Base-by-base conservation (phyloP, 805 yeast genomes). In the Hanseniaspora mollemarum region DNA sequence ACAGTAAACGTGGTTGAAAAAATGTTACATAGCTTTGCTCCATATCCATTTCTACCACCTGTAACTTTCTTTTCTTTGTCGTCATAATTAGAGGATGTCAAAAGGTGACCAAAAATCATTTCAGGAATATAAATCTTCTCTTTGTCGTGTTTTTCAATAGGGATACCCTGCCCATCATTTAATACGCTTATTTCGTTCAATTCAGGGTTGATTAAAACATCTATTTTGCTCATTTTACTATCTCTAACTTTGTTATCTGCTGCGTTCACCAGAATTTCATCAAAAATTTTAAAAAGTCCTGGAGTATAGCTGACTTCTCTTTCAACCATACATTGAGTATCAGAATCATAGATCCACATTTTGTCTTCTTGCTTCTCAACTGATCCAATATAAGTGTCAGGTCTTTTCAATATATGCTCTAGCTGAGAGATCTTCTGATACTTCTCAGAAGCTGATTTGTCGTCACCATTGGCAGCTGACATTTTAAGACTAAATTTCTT, bases 211-310 rank as follows among this genome's bases (percentile, higher is more conserved):
- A 92, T 86, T 36, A 68, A 74, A n/a, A 92, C 97, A 52, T 79
- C 85, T 55, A 92, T 77, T 58, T 75, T 78, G 58, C 79, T 83
- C 99, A 92, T 92, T 9, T 75, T 58, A 1, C 95, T 87, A 63
- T 92, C 99, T 58, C 97, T 78, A 54, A 90, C 90, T 69, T 92
- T 92, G 71, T 92, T 92, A 67, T 92, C 99, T 13, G 99, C 99
- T 5, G 99, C 97, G 65, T 92, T 92, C 49, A 92, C 99, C 55
- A 92, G 71, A 53, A 92, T 88, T 68, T 92, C 99, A 66, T 92
- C 99, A 63, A 92, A 92, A 51, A 92, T 90, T 68, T 92, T 92
- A 69, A 87, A 90, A 54, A 92, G 69, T 44, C 97, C 99, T 2
- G 99, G 99, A 10, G 92, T 97, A 56, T 88, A 83, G 41, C 72